Evolutionary conservation across 73 alveolate genomes (phyloP), one percentile per base, ranked within the genome.

Genomic region (Paramecium biaurelia): DNA sequence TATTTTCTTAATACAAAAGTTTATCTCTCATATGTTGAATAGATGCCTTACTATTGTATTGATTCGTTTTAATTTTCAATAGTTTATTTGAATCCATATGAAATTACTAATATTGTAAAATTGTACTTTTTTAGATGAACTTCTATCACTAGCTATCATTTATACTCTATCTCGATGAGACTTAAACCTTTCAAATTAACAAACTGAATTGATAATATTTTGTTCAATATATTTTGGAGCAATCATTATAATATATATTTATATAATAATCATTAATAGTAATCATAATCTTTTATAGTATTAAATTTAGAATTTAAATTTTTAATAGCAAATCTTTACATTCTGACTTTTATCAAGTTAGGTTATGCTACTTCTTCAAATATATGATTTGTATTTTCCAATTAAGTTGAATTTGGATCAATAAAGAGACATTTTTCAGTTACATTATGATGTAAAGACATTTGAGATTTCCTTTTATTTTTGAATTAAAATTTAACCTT

Each of bases 201-300:
- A 79, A 34, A 79, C 53, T 7, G 45, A 26, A 14, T 42, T 21
- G 18, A 79, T 42, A 11, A 79, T 42, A 79, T 79, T 45, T 38
- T 38, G 37, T 15, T 79, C 90, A n/a, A 79, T 79, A 15, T 43
- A 79, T 34, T 79, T 79, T 3, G 90, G 90, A 37, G 63, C 90
- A 5, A 24, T 38, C 90, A 79, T 79, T 15, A 34, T 72, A 4
- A 47, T 15, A 53, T 53, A 53, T 53, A 53, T 20, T 53, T 26
- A 26, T 63, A 63, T 63, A 7, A 63, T 12, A 30, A 63, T 63
- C 45, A 26, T 30, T 32, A 63, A 32, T 63, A 63, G 84, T 63
- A 63, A 53, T 53, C 68, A 53, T 53, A 53, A 53, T 53, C 68
- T 21, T 53, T 53, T n/a, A 53, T 53, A 26, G 84, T 63, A 63